These are phyloP conservation scores for Neurospora sp. DNA, from an alignment of 2,329 filamentous ascomycete species.

Conservation along the genomic window DNA sequence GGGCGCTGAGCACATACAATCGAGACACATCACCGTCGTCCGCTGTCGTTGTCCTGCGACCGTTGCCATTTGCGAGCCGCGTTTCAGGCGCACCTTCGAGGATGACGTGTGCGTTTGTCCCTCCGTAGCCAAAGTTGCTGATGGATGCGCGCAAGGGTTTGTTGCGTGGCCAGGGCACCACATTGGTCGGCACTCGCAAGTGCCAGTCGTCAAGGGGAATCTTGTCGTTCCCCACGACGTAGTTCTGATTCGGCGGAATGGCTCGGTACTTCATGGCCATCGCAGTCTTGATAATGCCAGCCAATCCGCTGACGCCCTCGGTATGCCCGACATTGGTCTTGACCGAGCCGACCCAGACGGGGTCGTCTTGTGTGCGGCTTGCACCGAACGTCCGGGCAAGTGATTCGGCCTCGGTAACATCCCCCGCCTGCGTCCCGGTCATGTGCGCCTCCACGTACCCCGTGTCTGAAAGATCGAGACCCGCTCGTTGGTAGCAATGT, in stretches of 20 bases:
- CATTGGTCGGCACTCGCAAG: neutral
- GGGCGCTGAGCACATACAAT: neutral
- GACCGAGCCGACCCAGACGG: constrained; percentile 18
- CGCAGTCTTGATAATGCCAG: constrained; percentile 7
- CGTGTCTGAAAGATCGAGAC: constrained; percentile 21
- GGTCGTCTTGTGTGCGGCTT: constrained; percentile 10
- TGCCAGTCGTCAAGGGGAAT: constrained; percentile 11
- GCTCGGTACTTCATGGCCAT: constrained; percentile 3
- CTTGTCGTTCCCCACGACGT: constrained; percentile 18
- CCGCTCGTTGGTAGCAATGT: constrained; percentile 22
- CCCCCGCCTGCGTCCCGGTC: constrained; percentile 29
- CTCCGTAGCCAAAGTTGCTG: constrained; percentile 25
- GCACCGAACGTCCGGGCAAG: constrained; percentile 23
- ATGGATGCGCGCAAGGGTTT: constrained; percentile 18
- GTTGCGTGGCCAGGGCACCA: constrained; percentile 3
- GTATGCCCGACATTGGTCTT: constrained; percentile 25
- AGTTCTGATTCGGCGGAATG: constrained; percentile 3
- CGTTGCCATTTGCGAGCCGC: neutral
- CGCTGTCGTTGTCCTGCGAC: neutral
- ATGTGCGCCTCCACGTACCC: constrained; percentile 31
- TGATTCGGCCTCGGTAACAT: constrained; percentile 30
- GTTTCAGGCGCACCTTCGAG: constrained; percentile 14
- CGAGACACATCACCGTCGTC: neutral
- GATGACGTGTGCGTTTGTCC: constrained; percentile 23
- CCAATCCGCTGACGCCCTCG: constrained; percentile 9